phyloP scores from a whole-genome alignment of 495 filamentous ascomycete species.

The Lichenothelia convexa region DNA sequence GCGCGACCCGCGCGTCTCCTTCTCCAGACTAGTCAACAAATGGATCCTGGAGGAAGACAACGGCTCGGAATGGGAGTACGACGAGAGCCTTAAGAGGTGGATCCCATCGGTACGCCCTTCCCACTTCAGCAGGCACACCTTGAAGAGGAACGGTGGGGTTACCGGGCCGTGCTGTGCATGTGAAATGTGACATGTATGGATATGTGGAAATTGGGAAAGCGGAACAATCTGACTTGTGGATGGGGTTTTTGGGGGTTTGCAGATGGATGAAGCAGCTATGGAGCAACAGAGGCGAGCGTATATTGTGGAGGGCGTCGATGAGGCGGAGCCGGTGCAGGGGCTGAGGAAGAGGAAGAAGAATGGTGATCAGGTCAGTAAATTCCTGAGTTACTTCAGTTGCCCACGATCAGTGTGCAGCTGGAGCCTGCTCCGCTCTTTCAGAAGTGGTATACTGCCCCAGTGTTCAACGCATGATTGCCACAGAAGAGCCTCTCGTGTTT shows the following conservation, averaged over 20 bases:
- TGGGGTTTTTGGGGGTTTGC: constrained; percentile 13
- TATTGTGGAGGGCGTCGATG: constrained; percentile 47
- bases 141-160: too few relatives aligned
- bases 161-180: too few relatives aligned
- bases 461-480: too few relatives aligned
- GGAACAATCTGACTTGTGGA: constrained; percentile 5
- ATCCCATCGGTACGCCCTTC: constrained; percentile 13
- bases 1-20: constrained; percentile 67
- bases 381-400: neutral
- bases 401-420: neutral
- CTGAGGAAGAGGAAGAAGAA: constrained; percentile 46
- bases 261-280: constrained; percentile 65
- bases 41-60: constrained; percentile 72
- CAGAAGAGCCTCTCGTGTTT: too few relatives aligned
- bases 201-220: too few relatives aligned
- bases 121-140: constrained; percentile 43
- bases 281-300: constrained; percentile 65
- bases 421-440: too few relatives aligned
- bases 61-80: constrained; percentile 70
- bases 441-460: too few relatives aligned
- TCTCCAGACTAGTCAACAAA: constrained; percentile 59
- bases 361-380: neutral
- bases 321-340: constrained; percentile 32
- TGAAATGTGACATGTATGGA: too few relatives aligned
- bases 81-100: constrained; percentile 58